These are phyloP conservation scores for Colletotrichum lini DNA, from an alignment of 2,329 filamentous ascomycete genomes.

Conservation along the genomic window DNA sequence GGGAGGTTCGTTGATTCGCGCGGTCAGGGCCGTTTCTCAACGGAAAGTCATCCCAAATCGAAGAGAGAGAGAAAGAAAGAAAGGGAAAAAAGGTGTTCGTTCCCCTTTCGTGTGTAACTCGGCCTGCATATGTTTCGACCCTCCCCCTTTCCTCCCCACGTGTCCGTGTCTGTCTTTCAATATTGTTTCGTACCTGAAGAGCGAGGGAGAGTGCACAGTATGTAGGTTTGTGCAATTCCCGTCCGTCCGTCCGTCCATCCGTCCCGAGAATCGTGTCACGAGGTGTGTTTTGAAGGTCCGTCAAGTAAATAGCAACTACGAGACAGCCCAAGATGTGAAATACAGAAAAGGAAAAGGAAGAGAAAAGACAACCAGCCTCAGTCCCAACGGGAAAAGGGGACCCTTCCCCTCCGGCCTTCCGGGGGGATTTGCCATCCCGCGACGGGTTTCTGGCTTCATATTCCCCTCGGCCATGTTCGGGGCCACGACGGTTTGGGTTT, in stretches of 20 bases:
- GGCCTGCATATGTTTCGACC: no score
- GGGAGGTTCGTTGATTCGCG: background rate
- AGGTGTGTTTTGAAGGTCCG: background rate
- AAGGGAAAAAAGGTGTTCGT: no score
- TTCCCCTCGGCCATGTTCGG: background rate
- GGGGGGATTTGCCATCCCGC: background rate
- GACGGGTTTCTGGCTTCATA: background rate
- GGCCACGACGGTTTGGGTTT: conserved; percentile 4
- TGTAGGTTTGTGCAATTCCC: no score
- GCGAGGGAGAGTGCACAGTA: no score
- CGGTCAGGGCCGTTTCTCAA: background rate
- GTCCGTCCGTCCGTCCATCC: no score
- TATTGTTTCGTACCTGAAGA: background rate
- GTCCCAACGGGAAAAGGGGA: background rate
- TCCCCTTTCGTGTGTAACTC: no score
- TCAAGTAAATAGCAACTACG: no score
- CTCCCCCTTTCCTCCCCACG: no score
- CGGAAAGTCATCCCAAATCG: conserved; percentile 13
- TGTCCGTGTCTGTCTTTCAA: background rate
- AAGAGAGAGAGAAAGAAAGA: background rate
- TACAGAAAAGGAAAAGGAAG: background rate
- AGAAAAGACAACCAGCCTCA: background rate
- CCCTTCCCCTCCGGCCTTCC: background rate
- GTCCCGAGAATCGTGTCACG: no score
- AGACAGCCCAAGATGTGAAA: background rate